Conservation (phyloP, 148 eudicot species). For the Vaccinium macrocarpon region DNA sequence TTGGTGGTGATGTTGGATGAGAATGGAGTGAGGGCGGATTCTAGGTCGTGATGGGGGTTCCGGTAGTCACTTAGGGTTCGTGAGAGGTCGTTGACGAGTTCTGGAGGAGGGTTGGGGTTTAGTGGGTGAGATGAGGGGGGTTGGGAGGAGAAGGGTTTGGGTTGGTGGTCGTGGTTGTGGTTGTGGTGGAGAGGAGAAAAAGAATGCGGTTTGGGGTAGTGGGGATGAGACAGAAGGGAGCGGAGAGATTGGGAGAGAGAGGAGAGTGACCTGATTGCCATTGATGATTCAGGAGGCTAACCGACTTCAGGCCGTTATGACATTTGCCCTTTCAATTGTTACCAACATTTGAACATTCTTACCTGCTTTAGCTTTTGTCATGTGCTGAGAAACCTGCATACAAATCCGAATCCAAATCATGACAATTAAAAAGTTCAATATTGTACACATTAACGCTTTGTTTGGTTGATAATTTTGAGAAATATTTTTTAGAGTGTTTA, state of each 20-base stretch:
- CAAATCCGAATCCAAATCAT: too few species aligned
- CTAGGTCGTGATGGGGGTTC: constrained; percentile 67
- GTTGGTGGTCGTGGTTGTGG: background rate
- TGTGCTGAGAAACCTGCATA: too few species aligned
- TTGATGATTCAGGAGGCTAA: background rate
- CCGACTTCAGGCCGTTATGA: background rate
- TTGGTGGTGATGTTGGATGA: constrained; percentile 35
- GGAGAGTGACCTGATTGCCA: constrained; percentile 1
- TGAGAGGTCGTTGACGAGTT: constrained; percentile 51
- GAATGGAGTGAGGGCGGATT: constrained; percentile 57
- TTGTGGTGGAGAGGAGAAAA: background rate
- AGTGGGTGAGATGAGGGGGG: background rate
- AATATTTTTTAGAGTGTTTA: too few species aligned
- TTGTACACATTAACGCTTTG: too few species aligned
- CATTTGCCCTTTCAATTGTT: too few species aligned
- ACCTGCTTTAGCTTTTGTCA: too few species aligned
- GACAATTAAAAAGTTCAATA: too few species aligned
- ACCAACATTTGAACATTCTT: too few species aligned
- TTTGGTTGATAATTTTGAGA: too few species aligned
- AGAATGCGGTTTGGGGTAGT: background rate
- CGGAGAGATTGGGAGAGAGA: background rate
- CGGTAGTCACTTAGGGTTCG: constrained; percentile 71
- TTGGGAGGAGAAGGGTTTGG: constrained; percentile 13
- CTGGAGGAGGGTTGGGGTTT: constrained; percentile 11
- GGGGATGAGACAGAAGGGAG: background rate